Conservation (phyloP, 768 basidiomycete genomes). For the Lentinula sp. region DNA sequence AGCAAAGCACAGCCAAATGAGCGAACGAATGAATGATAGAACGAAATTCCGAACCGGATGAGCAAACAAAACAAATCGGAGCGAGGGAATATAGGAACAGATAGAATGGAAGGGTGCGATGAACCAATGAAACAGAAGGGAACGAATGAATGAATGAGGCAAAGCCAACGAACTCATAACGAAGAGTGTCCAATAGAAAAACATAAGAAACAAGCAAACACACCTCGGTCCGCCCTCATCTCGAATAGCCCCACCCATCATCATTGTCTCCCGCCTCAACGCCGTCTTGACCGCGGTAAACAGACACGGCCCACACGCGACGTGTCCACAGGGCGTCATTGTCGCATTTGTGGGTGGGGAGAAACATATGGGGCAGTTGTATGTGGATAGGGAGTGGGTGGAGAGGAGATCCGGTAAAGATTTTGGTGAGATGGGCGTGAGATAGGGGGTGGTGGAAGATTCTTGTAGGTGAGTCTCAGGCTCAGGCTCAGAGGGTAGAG, state of each 20-base stretch:
- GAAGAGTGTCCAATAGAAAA: too few relatives aligned
- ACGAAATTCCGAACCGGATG: too few relatives aligned
- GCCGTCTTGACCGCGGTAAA: slow-evolving; percentile 67
- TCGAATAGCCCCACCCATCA: slow-evolving; percentile 35
- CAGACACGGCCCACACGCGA: slow-evolving; percentile 72
- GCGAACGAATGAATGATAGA: too few relatives aligned
- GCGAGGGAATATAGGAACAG: too few relatives aligned
- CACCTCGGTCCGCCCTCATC: slow-evolving; percentile 27
- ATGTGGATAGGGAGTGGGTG: slow-evolving; percentile 39
- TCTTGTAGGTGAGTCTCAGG: too few relatives aligned
- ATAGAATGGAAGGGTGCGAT: too few relatives aligned
- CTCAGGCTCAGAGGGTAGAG: too few relatives aligned
- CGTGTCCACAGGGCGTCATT: slow-evolving; percentile 74
- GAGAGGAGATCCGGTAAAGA: not conserved
- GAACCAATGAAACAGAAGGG: too few relatives aligned
- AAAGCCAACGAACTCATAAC: not conserved
- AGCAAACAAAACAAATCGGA: too few relatives aligned
- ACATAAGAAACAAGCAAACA: slow-evolving; percentile 8
- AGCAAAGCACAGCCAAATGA: not conserved
- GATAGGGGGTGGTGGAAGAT: not conserved
- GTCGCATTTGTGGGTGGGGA: slow-evolving; percentile 69
- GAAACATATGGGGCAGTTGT: slow-evolving; percentile 79
- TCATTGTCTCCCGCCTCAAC: slow-evolving; percentile 31
- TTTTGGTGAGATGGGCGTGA: not conserved
- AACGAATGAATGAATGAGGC: not conserved